Conservation (phyloP, 228 moss, liverwort and hornwort species). For the Sphagnum magellanicum region DNA sequence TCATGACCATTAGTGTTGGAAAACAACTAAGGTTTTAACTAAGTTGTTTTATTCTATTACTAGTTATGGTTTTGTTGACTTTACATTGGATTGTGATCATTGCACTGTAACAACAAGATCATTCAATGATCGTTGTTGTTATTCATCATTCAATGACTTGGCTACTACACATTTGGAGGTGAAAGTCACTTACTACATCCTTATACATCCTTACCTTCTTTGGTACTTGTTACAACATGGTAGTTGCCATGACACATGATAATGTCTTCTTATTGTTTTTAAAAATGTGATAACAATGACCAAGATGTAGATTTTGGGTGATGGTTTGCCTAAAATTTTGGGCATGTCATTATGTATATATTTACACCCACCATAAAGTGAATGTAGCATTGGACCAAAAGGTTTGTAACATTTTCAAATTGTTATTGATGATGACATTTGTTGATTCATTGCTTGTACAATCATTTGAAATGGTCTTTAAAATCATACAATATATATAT, state of each 20-base stretch:
- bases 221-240: background rate
- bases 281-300: background rate
- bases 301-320: background rate
- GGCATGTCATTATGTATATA: too few relatives aligned
- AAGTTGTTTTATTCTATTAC: background rate
- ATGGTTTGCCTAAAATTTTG: background rate
- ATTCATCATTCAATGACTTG: conserved; percentile 46
- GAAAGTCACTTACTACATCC: conserved; percentile 2
- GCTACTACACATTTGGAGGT: conserved; percentile 41
- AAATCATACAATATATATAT: too few relatives aligned
- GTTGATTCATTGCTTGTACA: too few relatives aligned
- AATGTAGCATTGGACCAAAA: too few relatives aligned
- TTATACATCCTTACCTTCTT: background rate
- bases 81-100: background rate
- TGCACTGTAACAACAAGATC: conserved; percentile 15
- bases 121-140: background rate
- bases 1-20: background rate
- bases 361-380: too few relatives aligned
- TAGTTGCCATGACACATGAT: background rate
- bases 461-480: too few relatives aligned
- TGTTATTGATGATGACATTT: too few relatives aligned
- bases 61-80: background rate
- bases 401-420: too few relatives aligned
- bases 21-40: background rate
- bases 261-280: background rate